Base-by-base conservation (phyloP, 2,329 filamentous ascomycete genomes). In the Chaetomium olivaceum region DNA sequence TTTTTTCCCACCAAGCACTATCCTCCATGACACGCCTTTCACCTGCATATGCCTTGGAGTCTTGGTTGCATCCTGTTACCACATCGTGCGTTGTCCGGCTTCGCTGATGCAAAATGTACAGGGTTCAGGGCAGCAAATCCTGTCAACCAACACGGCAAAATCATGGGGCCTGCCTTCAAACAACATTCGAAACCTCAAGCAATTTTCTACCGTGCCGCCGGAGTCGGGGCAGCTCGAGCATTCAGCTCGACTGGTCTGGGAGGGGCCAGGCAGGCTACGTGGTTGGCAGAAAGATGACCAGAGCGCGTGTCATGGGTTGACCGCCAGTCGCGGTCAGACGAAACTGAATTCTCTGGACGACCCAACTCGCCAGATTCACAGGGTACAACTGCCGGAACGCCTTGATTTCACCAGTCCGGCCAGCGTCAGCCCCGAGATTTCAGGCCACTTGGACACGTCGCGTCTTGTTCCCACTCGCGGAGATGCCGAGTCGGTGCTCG, bases 71-170 rank as follows among this genome's bases (percentile, higher is more conserved):
- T 68, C 57, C 54, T 58, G 58, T 55, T 63, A 58, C 66, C 58
- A 58, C 66, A 64, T 64, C 55, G 57, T 71, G 61, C 59, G 55
- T 69, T 69, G 65, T 68, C 59, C 56, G 60, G 58, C 63, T 33
- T 69, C 61, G 55, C 64, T 68, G 69, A 72, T 70, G 71, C 71
- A 71, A 67, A 67, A 61, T 46, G 61, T 63, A 63, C 71, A 70
- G 66, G 68, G 65, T 64, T 71, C 57, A 67, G 62, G 67, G 58
- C 67, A 67, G 61, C 64, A 51, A 68, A 62, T 66, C 62, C 63
- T 46, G 66, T 63, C 61, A 43, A 51, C 27, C 60, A 67, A 50
- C 55, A 33, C 48, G 39, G 52, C 64, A 66, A 60, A 64, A 56
- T 21, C 62, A 56, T 63, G 61, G 61, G 39, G 25, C 25, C 36